phyloP scores from a whole-genome alignment of 768 basidiomycete species.

The Russula sp. region DNA sequence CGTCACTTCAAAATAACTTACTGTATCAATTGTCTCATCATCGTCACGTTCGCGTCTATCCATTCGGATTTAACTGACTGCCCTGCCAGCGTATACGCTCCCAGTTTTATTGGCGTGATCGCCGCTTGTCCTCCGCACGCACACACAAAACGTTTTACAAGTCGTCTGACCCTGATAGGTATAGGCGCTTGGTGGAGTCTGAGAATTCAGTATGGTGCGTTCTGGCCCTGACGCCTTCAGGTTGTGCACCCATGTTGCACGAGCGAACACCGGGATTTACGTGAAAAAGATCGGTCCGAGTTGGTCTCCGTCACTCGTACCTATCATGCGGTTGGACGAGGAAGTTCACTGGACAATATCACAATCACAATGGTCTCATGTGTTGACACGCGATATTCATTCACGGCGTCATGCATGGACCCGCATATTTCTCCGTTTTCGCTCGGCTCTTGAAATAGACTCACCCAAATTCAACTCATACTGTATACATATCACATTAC shows the following conservation, averaged over 20 bases:
- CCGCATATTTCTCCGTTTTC: background rate
- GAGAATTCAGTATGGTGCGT: background rate
- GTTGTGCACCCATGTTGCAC: background rate
- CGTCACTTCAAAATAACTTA: slow-evolving; percentile 16
- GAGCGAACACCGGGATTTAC: slow-evolving; percentile 2
- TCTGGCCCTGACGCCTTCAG: background rate
- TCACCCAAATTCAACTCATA: too few species aligned
- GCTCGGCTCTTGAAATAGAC: background rate
- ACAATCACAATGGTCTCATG: background rate
- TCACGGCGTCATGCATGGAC: too few species aligned
- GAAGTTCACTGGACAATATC: background rate
- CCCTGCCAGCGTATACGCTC: background rate
- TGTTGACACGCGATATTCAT: background rate
- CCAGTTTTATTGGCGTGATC: slow-evolving; percentile 7
- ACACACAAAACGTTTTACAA: background rate
- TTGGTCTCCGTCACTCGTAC: background rate
- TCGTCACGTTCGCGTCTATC: background rate
- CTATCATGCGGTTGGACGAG: background rate
- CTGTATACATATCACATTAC: background rate
- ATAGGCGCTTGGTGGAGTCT: background rate
- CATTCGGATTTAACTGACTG: background rate
- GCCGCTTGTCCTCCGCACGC: background rate
- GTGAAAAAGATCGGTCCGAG: background rate
- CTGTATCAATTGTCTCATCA: slow-evolving; percentile 13
- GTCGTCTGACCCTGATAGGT: background rate